Conservation (phyloP, 495 filamentous ascomycete genomes). For the Chaetomium fimeti region DNA sequence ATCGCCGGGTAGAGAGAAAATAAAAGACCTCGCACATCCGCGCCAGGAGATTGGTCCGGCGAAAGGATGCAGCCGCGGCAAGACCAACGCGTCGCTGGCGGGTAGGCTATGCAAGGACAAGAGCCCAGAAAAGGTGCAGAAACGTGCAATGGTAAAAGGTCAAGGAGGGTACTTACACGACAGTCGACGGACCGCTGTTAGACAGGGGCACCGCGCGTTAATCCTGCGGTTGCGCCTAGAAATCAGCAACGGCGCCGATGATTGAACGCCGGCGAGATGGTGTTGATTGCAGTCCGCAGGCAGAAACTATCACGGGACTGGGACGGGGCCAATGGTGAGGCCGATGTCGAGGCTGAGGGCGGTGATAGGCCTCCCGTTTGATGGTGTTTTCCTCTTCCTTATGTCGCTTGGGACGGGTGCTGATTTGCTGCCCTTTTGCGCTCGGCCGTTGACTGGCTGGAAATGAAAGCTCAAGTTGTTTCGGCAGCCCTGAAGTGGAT, state of each 20-base stretch:
- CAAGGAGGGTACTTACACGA: slow-evolving; percentile 31
- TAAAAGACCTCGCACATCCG: slow-evolving; percentile 9
- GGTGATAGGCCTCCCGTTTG: slow-evolving; percentile 49
- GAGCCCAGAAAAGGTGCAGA: slow-evolving; percentile 19
- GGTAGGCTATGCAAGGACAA: slow-evolving; percentile 27
- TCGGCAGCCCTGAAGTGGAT: slow-evolving; percentile 21
- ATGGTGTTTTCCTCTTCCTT: slow-evolving; percentile 40
- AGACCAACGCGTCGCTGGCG: slow-evolving; percentile 24
- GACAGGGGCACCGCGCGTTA: slow-evolving; percentile 18
- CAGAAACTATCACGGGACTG: slow-evolving; percentile 50
- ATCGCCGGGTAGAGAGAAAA: background rate
- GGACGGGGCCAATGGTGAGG: slow-evolving; percentile 45
- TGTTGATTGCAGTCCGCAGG: slow-evolving; percentile 51
- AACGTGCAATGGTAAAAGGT: slow-evolving; percentile 18
- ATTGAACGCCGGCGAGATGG: slow-evolving; percentile 42
- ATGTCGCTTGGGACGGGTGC: slow-evolving; percentile 36
- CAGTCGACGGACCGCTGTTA: slow-evolving; percentile 21
- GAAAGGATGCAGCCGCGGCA: slow-evolving; percentile 25
- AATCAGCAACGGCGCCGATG: slow-evolving; percentile 28
- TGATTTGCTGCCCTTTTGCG: slow-evolving; percentile 49
- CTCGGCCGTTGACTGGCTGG: slow-evolving; percentile 38
- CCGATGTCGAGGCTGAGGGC: slow-evolving; percentile 36
- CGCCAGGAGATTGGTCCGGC: slow-evolving; percentile 8
- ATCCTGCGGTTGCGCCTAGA: slow-evolving; percentile 12
- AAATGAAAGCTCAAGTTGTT: slow-evolving; percentile 23